These are phyloP conservation scores for Scheffersomyces quercinus DNA, from an alignment of 1,139 yeast species.

Conservation along the genomic window DNA sequence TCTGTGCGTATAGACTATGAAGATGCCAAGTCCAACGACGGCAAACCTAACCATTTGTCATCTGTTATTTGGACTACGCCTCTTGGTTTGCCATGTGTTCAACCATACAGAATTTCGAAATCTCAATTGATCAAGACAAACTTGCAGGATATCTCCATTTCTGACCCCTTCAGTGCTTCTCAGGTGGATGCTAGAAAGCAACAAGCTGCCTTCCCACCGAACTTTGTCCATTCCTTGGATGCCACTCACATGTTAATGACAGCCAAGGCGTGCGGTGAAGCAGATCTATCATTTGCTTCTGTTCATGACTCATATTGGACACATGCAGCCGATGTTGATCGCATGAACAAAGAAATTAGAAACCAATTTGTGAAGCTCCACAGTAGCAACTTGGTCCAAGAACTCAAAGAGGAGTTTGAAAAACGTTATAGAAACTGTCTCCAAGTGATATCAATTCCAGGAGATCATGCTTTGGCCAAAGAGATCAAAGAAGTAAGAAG, in stretches of 20 bases:
- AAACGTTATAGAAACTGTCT: constrained; percentile 74
- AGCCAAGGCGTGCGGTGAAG: constrained; percentile 73
- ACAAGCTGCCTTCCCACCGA: constrained; percentile 93
- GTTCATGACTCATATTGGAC: constrained; percentile 99
- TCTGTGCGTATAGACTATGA: constrained; percentile 68
- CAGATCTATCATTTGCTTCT: constrained; percentile 79
- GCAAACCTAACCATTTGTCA: constrained; percentile 67
- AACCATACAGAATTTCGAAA: constrained; percentile 80
- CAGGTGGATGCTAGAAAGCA: constrained; percentile 90
- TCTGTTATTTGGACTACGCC: constrained; percentile 98
- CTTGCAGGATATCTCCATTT: constrained; percentile 77
- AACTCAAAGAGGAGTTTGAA: constrained; percentile 76
- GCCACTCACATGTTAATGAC: constrained; percentile 96
- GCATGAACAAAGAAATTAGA: constrained; percentile 72
- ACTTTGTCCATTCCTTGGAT: constrained; percentile 91
- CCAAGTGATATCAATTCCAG: constrained; percentile 58
- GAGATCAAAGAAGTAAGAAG: constrained; percentile 53
- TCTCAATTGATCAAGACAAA: constrained; percentile 71
- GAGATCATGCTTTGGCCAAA: constrained; percentile 52
- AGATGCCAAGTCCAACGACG: constrained; percentile 20
- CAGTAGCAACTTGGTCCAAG: constrained; percentile 65
- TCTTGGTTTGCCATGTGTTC: constrained; percentile 89
- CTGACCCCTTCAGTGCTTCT: constrained; percentile 80
- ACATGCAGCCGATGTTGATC: constrained; percentile 81
- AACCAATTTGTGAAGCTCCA: constrained; percentile 81